A percentile compares a stretch with the other conserved stretches of the same genome.
These are phyloP conservation scores for Piloderma croceum DNA, from an alignment of 768 basidiomycete genomes.

Conservation along the genomic window DNA sequence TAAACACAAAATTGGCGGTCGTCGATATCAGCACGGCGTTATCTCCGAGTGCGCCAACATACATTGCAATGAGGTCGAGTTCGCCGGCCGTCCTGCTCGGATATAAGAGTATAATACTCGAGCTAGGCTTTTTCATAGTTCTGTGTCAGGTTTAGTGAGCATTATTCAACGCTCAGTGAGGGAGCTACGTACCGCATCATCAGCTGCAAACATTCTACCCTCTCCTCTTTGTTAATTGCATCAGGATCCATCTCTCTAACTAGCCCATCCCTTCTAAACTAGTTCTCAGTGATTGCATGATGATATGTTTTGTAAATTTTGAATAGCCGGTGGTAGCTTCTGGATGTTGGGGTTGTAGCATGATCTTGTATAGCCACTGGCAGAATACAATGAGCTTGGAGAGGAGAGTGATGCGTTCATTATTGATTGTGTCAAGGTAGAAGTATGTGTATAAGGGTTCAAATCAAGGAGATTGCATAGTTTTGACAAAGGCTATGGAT, in stretches of 20 bases:
- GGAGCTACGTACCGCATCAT: constrained; percentile 66
- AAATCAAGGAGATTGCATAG: constrained; percentile 52
- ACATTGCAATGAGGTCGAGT: constrained; percentile 86
- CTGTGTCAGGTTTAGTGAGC: constrained; percentile 30
- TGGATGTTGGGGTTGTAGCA: constrained; percentile 51
- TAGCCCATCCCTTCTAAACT: constrained; percentile 45
- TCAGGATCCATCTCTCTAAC: constrained; percentile 80
- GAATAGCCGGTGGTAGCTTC: constrained; percentile 80
- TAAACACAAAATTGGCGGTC: constrained; percentile 68
- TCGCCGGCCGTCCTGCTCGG: constrained; percentile 82
- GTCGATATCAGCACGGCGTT: constrained; percentile 65
- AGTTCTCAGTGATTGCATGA: constrained; percentile 59
- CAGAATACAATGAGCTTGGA: constrained; percentile 74
- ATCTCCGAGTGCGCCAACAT: constrained; percentile 85
- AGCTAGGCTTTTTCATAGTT: constrained; percentile 71
- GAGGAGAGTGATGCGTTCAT: constrained; percentile 61
- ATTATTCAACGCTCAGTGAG: neutral
- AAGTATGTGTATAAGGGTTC: constrained; percentile 81
- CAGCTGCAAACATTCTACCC: constrained; percentile 56
- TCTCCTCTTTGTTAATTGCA: constrained; percentile 56
- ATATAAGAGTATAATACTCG: constrained; percentile 79
- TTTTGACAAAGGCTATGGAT: too few species aligned
- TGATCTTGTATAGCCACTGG: constrained; percentile 85
- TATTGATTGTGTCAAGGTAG: constrained; percentile 68
- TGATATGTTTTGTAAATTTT: constrained; percentile 72